phyloP scores from a whole-genome alignment of 352 stramenopile species.

The Globisporangium abappressorium region DNA sequence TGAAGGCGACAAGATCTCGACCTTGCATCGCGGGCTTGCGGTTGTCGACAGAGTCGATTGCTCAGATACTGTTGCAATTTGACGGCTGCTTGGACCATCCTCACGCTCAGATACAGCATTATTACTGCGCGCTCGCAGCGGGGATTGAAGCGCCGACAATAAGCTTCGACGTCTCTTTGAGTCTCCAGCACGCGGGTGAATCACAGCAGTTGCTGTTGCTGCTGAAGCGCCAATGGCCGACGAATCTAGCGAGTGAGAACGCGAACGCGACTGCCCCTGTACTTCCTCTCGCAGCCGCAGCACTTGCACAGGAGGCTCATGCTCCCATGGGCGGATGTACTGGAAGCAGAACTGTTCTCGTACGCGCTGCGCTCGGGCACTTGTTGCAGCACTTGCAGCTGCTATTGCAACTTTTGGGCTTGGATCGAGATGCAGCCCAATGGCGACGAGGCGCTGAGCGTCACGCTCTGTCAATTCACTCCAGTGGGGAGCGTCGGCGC shows the following conservation, averaged over 20 bases:
- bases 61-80: background rate
- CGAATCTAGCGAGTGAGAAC: background rate
- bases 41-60: background rate
- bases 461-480: conserved; percentile 10
- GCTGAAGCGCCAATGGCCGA: background rate
- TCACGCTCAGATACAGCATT: background rate
- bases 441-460: conserved; percentile 9
- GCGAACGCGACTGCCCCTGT: background rate
- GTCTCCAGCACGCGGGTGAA: background rate
- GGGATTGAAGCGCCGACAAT: background rate
- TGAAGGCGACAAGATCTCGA: conserved; percentile 10
- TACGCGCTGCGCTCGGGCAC: background rate
- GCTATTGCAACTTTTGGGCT: background rate
- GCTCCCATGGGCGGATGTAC: conserved; percentile 10
- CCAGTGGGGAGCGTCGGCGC: background rate
- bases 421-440: background rate
- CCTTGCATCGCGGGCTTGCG: conserved; percentile 5
- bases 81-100: background rate
- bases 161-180: conserved; percentile 1
- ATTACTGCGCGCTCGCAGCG: background rate
- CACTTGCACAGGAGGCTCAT: conserved; percentile 11
- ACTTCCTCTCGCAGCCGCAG: conserved; percentile 13
- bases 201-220: background rate
- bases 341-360: conserved; percentile 13
- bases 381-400: background rate